Percentiles rank a stretch among this genome's conserved stretches.
phyloP scores from a whole-genome alignment of 2,329 filamentous ascomycete genomes.

The Penicillium olsonii region DNA sequence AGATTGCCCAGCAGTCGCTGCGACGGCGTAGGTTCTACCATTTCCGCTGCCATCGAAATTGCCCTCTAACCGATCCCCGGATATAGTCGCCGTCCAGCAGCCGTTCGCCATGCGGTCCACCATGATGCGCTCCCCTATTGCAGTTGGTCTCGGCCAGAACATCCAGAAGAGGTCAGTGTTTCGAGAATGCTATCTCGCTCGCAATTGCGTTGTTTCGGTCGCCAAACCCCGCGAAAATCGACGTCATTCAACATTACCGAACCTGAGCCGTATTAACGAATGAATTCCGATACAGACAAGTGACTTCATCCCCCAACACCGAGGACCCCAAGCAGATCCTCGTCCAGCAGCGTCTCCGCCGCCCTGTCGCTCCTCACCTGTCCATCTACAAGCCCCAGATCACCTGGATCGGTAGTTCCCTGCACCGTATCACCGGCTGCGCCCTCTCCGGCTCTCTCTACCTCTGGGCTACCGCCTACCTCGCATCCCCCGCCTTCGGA shows the following conservation, averaged over 20 bases:
- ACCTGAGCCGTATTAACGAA: constrained; percentile 15
- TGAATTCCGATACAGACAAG: constrained; percentile 28
- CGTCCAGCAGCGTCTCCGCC: constrained; percentile 74
- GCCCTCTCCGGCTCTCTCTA: constrained; percentile 74
- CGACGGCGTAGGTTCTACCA: constrained; percentile 48
- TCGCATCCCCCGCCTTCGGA: constrained; percentile 73
- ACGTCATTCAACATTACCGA: constrained; percentile 30
- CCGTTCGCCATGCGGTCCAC: constrained; percentile 45
- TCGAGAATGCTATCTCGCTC: not conserved
- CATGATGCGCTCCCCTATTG: constrained; percentile 46
- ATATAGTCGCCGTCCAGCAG: constrained; percentile 48
- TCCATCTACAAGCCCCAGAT: constrained; percentile 83
- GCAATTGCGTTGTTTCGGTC: constrained; percentile 3
- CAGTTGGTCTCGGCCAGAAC: constrained; percentile 45
- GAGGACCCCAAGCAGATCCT: constrained; percentile 60
- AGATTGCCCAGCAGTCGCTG: constrained; percentile 50
- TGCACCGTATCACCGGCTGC: constrained; percentile 83
- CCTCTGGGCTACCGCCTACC: constrained; percentile 77
- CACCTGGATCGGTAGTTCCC: constrained; percentile 74
- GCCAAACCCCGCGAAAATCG: constrained; percentile 12
- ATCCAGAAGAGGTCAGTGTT: constrained; percentile 47
- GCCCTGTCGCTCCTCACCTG: constrained; percentile 83
- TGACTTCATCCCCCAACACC: constrained; percentile 31
- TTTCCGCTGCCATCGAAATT: constrained; percentile 13
- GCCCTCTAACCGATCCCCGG: constrained; percentile 23